Evolutionary conservation across 2,329 filamentous ascomycete genomes (phyloP), one percentile per base, ranked within the genome.

Genomic region (Cladosporium colombiae): DNA sequence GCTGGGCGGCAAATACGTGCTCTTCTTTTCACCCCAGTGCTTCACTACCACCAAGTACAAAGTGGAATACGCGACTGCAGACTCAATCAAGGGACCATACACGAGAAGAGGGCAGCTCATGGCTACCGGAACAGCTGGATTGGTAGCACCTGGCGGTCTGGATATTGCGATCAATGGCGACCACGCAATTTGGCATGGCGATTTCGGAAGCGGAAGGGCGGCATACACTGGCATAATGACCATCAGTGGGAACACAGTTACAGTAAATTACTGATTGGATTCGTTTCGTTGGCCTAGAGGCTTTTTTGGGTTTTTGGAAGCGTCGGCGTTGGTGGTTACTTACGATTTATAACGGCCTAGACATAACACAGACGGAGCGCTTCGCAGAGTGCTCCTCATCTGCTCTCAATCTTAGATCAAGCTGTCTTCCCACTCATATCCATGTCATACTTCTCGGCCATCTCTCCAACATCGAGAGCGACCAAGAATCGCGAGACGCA

Each of bases 401-500:
- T 31, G 10, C 27, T 31, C 40, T 46, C 23, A 21, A n/a, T 33
- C 11, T 55, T 40, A 33, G 23, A 40, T 62, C 66, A 50, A 65
- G 60, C 53, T 53, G 50, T 60, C 56, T 44, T 52, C 44, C 61
- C 66, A 58, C 69, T 69, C 70, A 74, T 73, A 65, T 75, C 71
- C 21, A 74, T 69, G 18, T 65, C 64, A 53, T 75, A 73, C 68
- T 75, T 76, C 66, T 75, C 66, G 40, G 68, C 65, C 70, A 76
- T 77, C 72, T 82, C 81, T 0, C 81, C 81, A 14, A 82, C 91
- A 79, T 96, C 89, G 65, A 96, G 77, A 16, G 92, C 92, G 23
- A 96, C 91, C 70, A 96, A 77, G 71, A 96, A 93, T 33, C 92
- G 85, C 76, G 90, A 93, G 18, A 96, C 91, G 74, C 91, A 93